Base-by-base conservation (phyloP, 306 rosid genomes). In the Trifolium pratense region DNA sequence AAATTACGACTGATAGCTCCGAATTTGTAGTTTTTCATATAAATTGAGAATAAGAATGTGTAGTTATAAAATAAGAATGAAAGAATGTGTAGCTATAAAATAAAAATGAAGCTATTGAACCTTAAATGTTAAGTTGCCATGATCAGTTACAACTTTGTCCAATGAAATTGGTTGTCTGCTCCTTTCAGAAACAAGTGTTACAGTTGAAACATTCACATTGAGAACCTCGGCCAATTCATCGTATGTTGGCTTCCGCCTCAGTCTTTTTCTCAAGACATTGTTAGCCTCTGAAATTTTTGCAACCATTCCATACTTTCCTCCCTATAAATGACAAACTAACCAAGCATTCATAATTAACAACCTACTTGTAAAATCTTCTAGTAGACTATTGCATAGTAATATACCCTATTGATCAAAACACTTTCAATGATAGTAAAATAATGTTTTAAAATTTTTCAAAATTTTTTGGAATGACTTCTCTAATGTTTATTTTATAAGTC, bases 241-340 rank as follows among this genome's bases (percentile, higher is more conserved):
- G n/a, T 87, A 59, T 4, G 89, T 83, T 3, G 98, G 96, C 3
- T 14, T 64, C 21, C 93, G 72, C 36, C 67, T 75, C 16, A 87
- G 74, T 79, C 68, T 88, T 69, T 34, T 63, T 59, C 81, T 82
- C 66, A 90, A 80, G 55, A 71, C 70, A 78, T 42, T 86, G 60
- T 84, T 83, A 18, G 89, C 97, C 67, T 83, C 84, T 32, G 82
- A 74, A 70, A 90, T 76, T 89, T 86, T 90, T 13, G 91, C 83
- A 75, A 89, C 77, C 86, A 89, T 75, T 75, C 66, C 84, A 57
- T 84, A 68, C 81, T 45, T 69, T 63, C 80, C 75, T 64, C 89
- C 96, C 97, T 90, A 66, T 79, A 89, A 80, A 84, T 64, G 15
- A 83, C 80, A 78, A 80, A 83, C 98, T 90, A 92, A 80, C 90